Base-by-base conservation (phyloP, 306 rosid species). In the Trifolium subterraneum region DNA sequence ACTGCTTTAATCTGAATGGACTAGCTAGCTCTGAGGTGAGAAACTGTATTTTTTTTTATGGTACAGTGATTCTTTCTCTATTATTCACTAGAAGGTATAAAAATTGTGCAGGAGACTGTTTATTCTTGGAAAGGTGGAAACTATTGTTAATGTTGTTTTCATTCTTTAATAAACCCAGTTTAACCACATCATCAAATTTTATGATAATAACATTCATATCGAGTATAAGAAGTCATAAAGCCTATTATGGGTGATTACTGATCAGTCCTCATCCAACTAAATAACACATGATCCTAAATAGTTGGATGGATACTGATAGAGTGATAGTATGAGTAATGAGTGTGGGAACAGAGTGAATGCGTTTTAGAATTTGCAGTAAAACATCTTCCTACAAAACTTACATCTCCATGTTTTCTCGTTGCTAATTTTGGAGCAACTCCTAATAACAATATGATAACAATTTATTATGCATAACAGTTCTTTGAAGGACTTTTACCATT, bases 1-100 rank as follows among this genome's bases (percentile, higher is more conserved):
- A 91, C 75, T 88, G 98, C 74, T 93, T 93, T 70, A 89, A 87
- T 86, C 83, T 93, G 83, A 88, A 89, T 71, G 89, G 88, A 54
- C 48, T 82, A 45, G 52, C 80, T 47, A 64, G 35, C 68, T 77
- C 48, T 16, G 97, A 91, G 97, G 98, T 93, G 71, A 65, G 73
- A 68, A 52, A 20, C 15, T 54, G 6, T 16, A 7, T 71, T 42
- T 68, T 33, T 48, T 39, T 56, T 20, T 56, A 11, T 42, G 4
- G 10, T 58, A 44, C 13, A 14, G 20, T 65, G 23, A 36, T 70
- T 80, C 66, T 23, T 62, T 77, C 27, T 44, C 51, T 52, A 54
- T 66, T 55, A n/a, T 29, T 48, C 66, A 15, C 61, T 72, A 42
- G 51, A 67, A 51, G 31, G 27, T 68, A 10, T 56, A 38, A 20